Conservation (phyloP, 202 grass and related monocot genomes). For the Bolboschoenoplectus hybrid region DNA sequence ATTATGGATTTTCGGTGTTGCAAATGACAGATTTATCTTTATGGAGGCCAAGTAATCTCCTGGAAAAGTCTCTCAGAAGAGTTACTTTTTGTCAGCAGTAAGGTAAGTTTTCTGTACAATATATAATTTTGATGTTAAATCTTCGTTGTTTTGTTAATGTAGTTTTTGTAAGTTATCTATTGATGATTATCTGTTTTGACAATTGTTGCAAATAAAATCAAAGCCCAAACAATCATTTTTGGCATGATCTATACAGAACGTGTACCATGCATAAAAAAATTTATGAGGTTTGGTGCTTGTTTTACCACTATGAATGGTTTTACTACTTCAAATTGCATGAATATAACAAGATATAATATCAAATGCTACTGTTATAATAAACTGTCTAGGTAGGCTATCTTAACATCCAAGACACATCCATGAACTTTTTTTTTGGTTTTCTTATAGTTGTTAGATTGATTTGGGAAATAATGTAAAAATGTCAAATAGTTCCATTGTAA, state of each 20-base stretch:
- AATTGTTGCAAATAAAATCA: conserved; percentile 3
- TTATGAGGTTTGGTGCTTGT: background rate
- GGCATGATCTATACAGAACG: conserved; percentile 17
- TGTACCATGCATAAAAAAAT: conserved; percentile 6
- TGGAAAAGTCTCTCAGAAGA: conserved; percentile 96
- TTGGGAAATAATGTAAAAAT: background rate
- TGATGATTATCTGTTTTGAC: conserved; percentile 14
- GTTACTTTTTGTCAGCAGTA: conserved; percentile 84
- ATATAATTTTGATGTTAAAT: conserved; percentile 6
- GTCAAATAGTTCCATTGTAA: conserved; percentile 1
- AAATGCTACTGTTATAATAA: background rate
- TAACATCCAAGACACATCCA: background rate
- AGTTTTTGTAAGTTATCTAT: background rate
- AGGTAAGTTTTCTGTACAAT: conserved; percentile 50
- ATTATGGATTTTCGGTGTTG: conserved; percentile 5
- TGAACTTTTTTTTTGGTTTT: background rate
- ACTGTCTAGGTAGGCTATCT: background rate
- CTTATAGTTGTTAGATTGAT: conserved; percentile 1
- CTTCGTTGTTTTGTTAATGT: conserved; percentile 3
- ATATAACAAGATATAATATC: background rate
- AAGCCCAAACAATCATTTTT: background rate
- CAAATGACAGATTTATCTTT: conserved; percentile 55
- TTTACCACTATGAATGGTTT: background rate
- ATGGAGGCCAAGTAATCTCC: conserved; percentile 88
- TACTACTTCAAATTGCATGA: background rate